Conservation (phyloP, 352 stramenopile genomes). For the Elongisporangium undulatum region DNA sequence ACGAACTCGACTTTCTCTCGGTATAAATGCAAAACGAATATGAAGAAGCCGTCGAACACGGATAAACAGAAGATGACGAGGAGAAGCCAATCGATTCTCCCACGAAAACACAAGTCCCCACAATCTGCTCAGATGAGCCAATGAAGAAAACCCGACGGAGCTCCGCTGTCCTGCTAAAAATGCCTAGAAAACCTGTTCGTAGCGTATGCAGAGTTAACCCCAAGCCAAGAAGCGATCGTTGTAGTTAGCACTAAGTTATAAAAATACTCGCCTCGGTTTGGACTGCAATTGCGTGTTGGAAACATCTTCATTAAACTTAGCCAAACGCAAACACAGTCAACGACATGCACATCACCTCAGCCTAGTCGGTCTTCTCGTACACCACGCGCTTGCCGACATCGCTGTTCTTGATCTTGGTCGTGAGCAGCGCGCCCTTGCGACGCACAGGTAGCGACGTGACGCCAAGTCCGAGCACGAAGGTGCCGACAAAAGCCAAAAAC, state of each 20-base stretch:
- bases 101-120: neutral
- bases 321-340: neutral
- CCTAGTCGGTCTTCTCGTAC: constrained; percentile 72
- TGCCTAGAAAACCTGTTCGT: constrained; percentile 3
- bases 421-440: constrained; percentile 68
- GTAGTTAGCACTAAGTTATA: neutral
- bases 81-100: neutral
- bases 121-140: neutral
- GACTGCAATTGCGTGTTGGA: neutral
- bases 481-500: constrained; percentile 62
- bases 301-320: neutral
- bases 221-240: neutral
- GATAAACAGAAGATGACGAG: neutral
- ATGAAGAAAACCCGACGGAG: neutral
- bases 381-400: constrained; percentile 78
- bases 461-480: constrained; percentile 71
- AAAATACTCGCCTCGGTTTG: neutral
- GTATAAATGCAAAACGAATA: neutral
- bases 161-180: neutral
- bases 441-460: constrained; percentile 72
- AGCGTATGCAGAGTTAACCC: neutral
- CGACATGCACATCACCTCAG: neutral
- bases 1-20: constrained; percentile 8
- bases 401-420: constrained; percentile 77
- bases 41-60: neutral